Evolutionary conservation across 139 green algal species (phyloP).

Genomic region (Monoraphidium neglectum): DNA sequence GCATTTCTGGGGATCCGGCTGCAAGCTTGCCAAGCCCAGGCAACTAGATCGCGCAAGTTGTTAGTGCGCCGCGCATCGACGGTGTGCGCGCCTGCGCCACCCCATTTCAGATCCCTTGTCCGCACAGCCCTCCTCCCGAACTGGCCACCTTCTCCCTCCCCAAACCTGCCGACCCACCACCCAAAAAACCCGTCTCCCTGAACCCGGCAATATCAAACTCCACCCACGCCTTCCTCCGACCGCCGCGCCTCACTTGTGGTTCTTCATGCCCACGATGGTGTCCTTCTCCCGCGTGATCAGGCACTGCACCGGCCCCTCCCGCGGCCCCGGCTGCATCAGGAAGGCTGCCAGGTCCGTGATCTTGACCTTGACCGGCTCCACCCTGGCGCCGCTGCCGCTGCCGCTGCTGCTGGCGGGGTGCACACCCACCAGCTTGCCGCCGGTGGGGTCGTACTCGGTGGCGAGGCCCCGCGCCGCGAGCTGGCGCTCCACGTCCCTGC

Average conservation of each 20-base stretch:
- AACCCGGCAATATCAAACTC: too few species aligned
- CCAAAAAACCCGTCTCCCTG: too few species aligned
- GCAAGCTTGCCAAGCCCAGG: too few species aligned
- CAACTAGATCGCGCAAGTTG: too few species aligned
- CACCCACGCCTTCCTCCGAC: slow-evolving; percentile 14
- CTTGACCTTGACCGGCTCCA: slow-evolving; percentile 16
- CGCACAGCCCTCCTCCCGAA: too few species aligned
- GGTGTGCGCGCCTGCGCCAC: too few species aligned
- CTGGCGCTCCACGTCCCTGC: slow-evolving; percentile 31
- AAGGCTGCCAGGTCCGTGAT: slow-evolving; percentile 57
- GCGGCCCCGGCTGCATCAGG: slow-evolving; percentile 56
- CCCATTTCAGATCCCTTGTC: too few species aligned
- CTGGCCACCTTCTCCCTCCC: too few species aligned
- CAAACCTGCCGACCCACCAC: too few species aligned
- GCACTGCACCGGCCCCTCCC: slow-evolving; percentile 70
- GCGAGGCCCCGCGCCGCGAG: slow-evolving; percentile 47
- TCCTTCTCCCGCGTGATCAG: slow-evolving; percentile 76
- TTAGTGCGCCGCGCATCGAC: too few species aligned
- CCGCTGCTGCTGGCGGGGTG: not conserved
- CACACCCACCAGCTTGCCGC: not conserved
- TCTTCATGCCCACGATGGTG: slow-evolving; percentile 50
- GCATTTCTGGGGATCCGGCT: too few species aligned
- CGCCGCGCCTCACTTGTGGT: slow-evolving; percentile 58
- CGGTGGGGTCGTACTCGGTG: slow-evolving; percentile 59
- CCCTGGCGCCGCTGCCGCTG: not conserved